Conservation (phyloP, 1,139 yeast genomes). For the Meyerozyma elateridarum region DNA sequence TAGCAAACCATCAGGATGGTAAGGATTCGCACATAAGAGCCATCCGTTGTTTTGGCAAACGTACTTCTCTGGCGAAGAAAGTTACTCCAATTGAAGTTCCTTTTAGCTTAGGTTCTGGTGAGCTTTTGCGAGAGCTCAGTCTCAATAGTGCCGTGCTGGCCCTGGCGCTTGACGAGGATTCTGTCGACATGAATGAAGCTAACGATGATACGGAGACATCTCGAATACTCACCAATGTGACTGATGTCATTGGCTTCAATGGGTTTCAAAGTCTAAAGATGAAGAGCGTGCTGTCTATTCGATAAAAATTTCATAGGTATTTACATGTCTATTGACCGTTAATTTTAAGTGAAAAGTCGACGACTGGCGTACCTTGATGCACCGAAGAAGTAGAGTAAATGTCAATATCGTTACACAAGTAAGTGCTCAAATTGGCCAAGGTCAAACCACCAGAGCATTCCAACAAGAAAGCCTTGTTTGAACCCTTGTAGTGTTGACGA, state of each 20-base stretch:
- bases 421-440: slow-evolving; percentile 57
- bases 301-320: slow-evolving; percentile 19
- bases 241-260: slow-evolving; percentile 40
- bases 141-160: slow-evolving; percentile 10
- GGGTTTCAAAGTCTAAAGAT: slow-evolving; percentile 40
- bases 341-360: slow-evolving; percentile 83
- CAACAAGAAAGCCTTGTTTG: slow-evolving; percentile 52
- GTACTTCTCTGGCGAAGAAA: slow-evolving; percentile 3
- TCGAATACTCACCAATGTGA: slow-evolving; percentile 31
- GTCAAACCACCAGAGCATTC: slow-evolving; percentile 94
- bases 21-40: slow-evolving; percentile 91
- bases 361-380: slow-evolving; percentile 80
- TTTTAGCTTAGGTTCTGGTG: slow-evolving; percentile 12
- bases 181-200: slow-evolving; percentile 8
- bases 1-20: slow-evolving; percentile 91
- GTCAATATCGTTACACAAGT: slow-evolving; percentile 75
- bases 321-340: slow-evolving; percentile 21
- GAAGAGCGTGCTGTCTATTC: slow-evolving; percentile 36
- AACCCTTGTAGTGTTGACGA: slow-evolving; percentile 52
- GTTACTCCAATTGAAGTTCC: not conserved
- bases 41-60: slow-evolving; percentile 39
- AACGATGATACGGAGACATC: slow-evolving; percentile 19
- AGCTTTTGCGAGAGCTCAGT: slow-evolving; percentile 27
- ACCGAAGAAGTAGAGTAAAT: slow-evolving; percentile 90
- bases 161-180: slow-evolving; percentile 5